These are phyloP conservation scores for Hanseniaspora taiwanica DNA, from an alignment of 805 yeast species.

Conservation along the genomic window DNA sequence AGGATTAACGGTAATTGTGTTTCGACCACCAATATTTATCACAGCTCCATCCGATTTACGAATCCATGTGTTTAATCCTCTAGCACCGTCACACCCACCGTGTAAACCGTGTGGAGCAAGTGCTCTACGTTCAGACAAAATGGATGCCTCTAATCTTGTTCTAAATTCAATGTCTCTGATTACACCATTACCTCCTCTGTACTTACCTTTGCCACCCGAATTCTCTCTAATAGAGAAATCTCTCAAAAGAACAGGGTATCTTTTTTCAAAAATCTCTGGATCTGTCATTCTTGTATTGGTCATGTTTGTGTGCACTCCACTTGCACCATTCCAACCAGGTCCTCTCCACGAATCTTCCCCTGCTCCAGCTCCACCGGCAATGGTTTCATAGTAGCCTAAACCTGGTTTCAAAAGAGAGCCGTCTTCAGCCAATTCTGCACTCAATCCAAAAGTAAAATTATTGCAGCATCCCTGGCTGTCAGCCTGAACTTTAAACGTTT, in stretches of 20 bases:
- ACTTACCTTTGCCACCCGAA: conserved; percentile 72
- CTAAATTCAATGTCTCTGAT: conserved; percentile 74
- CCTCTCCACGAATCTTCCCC: conserved; percentile 37
- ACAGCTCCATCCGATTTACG: conserved; percentile 21
- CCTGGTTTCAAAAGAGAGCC: conserved; percentile 33
- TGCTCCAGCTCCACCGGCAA: conserved; percentile 94
- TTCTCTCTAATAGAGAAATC: conserved; percentile 56
- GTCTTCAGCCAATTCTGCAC: conserved; percentile 28
- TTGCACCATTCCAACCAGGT: conserved; percentile 69
- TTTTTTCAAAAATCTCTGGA: conserved; percentile 73
- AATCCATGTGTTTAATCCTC: conserved; percentile 56
- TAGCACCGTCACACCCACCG: conserved; percentile 67
- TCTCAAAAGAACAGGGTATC: conserved; percentile 71
- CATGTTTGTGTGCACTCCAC: conserved; percentile 90
- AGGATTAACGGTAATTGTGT: conserved; percentile 37
- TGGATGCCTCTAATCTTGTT: conserved; percentile 59
- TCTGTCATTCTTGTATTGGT: conserved; percentile 91
- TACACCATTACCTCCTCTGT: conserved; percentile 77
- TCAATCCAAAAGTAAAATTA: conserved; percentile 79
- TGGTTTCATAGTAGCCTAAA: conserved; percentile 87
- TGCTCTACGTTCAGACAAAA: conserved; percentile 75
- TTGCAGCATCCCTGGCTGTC: conserved; percentile 95
- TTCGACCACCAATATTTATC: conserved; percentile 57
- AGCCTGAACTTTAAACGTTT: conserved; percentile 81
- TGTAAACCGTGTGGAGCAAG: conserved; percentile 74